phyloP scores from a whole-genome alignment of 2,329 filamentous ascomycete genomes.

The Cordyceps tenuipes region DNA sequence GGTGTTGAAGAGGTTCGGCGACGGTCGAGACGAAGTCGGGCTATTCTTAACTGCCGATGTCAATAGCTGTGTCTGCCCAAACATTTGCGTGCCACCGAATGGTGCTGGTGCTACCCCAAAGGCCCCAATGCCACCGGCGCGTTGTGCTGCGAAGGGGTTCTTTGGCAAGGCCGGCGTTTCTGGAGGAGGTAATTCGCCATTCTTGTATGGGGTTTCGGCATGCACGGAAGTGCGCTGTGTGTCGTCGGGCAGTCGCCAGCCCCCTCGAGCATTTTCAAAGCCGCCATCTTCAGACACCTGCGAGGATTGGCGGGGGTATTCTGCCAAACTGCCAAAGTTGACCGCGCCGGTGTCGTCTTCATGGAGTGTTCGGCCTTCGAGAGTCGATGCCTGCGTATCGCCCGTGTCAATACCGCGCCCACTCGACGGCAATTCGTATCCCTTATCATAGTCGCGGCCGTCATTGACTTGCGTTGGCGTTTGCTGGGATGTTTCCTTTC shows the following conservation, averaged over 20 bases:
- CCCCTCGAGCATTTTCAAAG: constrained; percentile 29
- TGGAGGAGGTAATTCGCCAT: constrained; percentile 21
- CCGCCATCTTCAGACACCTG: constrained; percentile 35
- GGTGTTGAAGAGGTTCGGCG: constrained; percentile 38
- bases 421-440: constrained; percentile 21
- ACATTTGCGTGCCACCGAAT: constrained; percentile 41
- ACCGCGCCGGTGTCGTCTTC: constrained; percentile 45
- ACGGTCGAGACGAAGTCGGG: constrained; percentile 51
- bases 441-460: constrained; percentile 47
- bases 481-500: constrained; percentile 38
- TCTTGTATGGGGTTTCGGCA: constrained; percentile 25
- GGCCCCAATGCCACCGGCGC: constrained; percentile 16
- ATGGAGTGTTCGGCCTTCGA: constrained; percentile 30
- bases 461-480: constrained; percentile 50
- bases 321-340: constrained; percentile 32
- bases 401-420: constrained; percentile 18
- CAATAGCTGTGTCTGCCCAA: constrained; percentile 42
- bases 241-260: constrained; percentile 29
- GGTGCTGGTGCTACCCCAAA: constrained; percentile 26
- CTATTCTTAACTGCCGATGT: constrained; percentile 46
- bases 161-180: constrained; percentile 42
- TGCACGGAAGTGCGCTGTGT: constrained; percentile 25
- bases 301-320: constrained; percentile 29
- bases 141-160: constrained; percentile 34
- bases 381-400: constrained; percentile 20